Base-by-base conservation (phyloP, 2,329 filamentous ascomycete genomes). In the Hypoxylon sp. region DNA sequence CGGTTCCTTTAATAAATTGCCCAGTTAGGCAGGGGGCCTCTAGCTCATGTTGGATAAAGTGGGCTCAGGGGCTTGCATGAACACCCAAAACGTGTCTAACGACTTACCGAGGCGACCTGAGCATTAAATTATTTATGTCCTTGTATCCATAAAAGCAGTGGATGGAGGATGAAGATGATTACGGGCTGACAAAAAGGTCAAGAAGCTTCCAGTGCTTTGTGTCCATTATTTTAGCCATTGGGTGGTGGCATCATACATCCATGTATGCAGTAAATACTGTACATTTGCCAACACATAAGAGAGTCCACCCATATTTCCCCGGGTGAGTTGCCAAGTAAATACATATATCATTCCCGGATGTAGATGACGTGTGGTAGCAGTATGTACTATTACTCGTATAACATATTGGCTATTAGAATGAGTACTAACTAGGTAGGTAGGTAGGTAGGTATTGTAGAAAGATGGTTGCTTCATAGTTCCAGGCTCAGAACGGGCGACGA, bases 1-100 rank as follows among this genome's bases (percentile, higher is more conserved):
- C 49, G 61, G 61, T 62, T 66, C 69, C 62, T 71, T 65, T 69
- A 71, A 68, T 71, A 69, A 71, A 69, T 66, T 71, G 55, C 53
- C 68, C 64, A 71, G 55, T 68, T 63, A 60, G 55, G 48, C 37
- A 64, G 57, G 61, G 58, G 54, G 17, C 8, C 51, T 46, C 54
- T 69, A 69, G 65, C 66, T 61, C 54, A 44, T 55, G 49, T 56
- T 58, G 59, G 46, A 69, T 56, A 69, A 64, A 61, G 51, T 65
- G 66, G 55, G 31, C 49, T 60, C 69, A 71, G 69, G 69, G 69
- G 69, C 59, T 66, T 64, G 69, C 69, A 71, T 71, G 65, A 71
- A 68, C 51, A 37, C 56, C 48, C 40, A 61, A 66, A 69, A 66
- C 69, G 61, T 61, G 50, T 65, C 58, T 66, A 68, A 66, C 68